Base-by-base conservation (phyloP, 768 basidiomycete species). In the Cyclocybe aegerita region DNA sequence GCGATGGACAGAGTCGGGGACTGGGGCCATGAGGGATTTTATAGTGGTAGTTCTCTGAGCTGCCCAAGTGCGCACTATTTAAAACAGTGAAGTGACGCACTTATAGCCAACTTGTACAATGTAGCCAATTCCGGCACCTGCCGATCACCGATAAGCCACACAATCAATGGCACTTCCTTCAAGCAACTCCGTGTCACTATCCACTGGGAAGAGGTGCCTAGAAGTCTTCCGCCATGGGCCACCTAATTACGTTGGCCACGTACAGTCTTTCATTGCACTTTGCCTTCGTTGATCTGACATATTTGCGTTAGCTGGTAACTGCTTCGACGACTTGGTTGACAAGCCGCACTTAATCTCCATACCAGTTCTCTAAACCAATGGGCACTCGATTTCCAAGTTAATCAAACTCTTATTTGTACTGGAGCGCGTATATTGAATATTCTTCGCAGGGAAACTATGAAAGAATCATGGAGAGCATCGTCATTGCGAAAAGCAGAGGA, bases 361-460 rank as follows among this genome's bases (percentile, higher is more conserved):
- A 16, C 11, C 58, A 96, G 93, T 65, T 94, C 93, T 11, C 75
- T 99, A 29, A 96, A 98, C 62, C 96, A 99, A 70, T 98, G 96
- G 93, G 90, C 97, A 6, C 71, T 98, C 35, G 96, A 98, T 66
- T 98, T 98, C 54, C 85, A 95, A 64, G 94, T 88, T 61, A 54
- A 73, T 54, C 10, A 29, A 9, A 10, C 29, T 37, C 23, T n/a
- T 23, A 7, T 40, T 40, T 37, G 11, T 9, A 39, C 15, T 30
- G 31, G 15, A n/a, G 4, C 10, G 11, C 15, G 15, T 9, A 17
- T 9, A 40, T 50, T 16, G 39, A 46, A 58, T 11, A 30, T 12
- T 36, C 6, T 30, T 30, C 11, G 6, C 48, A 97, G 92, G 97
- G 97, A 23, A 99, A 98, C 65, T 82, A 89, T 61, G 88, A 93